Evolutionary conservation across 306 rosid species (phyloP).

Genomic region (Prosopis cineraria): DNA sequence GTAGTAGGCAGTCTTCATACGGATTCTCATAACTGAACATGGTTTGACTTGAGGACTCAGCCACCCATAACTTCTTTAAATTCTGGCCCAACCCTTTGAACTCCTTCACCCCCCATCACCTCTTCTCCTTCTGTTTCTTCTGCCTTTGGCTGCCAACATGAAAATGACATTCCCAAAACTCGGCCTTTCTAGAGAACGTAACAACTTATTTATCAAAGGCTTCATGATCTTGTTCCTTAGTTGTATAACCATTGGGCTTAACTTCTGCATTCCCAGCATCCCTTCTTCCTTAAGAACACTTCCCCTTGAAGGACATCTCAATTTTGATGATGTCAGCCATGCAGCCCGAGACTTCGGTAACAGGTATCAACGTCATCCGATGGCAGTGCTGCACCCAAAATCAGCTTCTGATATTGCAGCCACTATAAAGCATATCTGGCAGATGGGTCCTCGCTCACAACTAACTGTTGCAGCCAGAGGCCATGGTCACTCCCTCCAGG

Average conservation of each 20-base stretch:
- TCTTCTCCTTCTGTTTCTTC: slow-evolving; percentile 44
- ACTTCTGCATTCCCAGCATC: slow-evolving; percentile 53
- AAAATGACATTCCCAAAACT: slow-evolving; percentile 51
- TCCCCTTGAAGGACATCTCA: slow-evolving; percentile 67
- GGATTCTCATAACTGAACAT: slow-evolving; percentile 61
- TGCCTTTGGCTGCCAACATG: slow-evolving; percentile 46
- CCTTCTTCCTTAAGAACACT: slow-evolving; percentile 60
- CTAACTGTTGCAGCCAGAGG: slow-evolving; percentile 93
- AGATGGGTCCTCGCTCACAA: slow-evolving; percentile 73
- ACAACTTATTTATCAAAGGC: slow-evolving; percentile 51
- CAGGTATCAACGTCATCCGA: slow-evolving; percentile 65
- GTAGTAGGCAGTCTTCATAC: slow-evolving; percentile 67
- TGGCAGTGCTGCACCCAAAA: slow-evolving; percentile 77
- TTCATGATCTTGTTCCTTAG: slow-evolving; percentile 58
- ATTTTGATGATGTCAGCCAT: slow-evolving; percentile 57
- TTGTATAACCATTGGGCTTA: slow-evolving; percentile 48
- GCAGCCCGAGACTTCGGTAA: slow-evolving; percentile 90
- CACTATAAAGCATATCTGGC: slow-evolving; percentile 70
- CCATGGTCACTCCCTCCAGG: slow-evolving; percentile 95
- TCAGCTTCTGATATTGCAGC: slow-evolving; percentile 76
- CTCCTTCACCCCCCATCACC: slow-evolving; percentile 47
- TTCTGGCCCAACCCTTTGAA: slow-evolving; percentile 46
- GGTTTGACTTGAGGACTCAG: slow-evolving; percentile 58
- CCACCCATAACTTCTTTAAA: slow-evolving; percentile 63
- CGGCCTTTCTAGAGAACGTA: slow-evolving; percentile 42